Conservation (phyloP, 176 grass and related monocot species). For the Chloris gayana region DNA sequence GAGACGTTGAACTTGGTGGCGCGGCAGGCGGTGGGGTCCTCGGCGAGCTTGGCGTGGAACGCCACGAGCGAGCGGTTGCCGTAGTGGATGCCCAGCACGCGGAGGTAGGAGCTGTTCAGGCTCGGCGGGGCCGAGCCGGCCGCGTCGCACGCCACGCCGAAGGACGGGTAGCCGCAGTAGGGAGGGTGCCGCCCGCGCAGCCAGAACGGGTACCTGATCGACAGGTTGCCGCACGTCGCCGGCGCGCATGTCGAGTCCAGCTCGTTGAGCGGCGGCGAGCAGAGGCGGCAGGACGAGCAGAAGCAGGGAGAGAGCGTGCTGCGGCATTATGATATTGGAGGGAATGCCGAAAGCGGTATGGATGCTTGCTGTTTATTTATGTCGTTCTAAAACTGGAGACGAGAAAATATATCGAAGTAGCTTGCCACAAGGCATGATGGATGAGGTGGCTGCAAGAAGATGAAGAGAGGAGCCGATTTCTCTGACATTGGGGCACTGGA, state of each 20-base stretch:
- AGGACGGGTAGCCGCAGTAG: conserved; percentile 60
- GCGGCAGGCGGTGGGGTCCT: neutral
- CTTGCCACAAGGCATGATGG: neutral
- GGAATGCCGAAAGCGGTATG: neutral
- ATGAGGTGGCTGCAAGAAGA: neutral
- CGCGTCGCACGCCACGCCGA: conserved; percentile 41
- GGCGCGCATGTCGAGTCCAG: conserved; percentile 30
- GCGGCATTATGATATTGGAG: conserved; percentile 21
- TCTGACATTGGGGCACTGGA: neutral
- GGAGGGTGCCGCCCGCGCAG: conserved; percentile 31
- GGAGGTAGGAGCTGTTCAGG: conserved; percentile 37
- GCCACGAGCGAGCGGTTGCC: conserved; percentile 50
- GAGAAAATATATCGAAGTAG: neutral
- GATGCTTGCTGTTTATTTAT: neutral
- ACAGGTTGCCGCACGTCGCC: conserved; percentile 52
- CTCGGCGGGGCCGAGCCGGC: conserved; percentile 1
- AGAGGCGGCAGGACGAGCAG: neutral
- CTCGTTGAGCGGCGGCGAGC: neutral
- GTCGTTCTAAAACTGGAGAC: neutral
- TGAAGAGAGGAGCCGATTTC: conserved; percentile 9
- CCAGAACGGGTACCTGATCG: conserved; percentile 72
- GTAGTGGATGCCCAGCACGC: conserved; percentile 48
- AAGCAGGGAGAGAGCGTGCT: neutral
- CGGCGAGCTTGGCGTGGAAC: neutral
- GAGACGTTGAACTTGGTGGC: conserved; percentile 44